phyloP scores from a whole-genome alignment of 164 flowering plant species.

The Stephania cephalantha region DNA sequence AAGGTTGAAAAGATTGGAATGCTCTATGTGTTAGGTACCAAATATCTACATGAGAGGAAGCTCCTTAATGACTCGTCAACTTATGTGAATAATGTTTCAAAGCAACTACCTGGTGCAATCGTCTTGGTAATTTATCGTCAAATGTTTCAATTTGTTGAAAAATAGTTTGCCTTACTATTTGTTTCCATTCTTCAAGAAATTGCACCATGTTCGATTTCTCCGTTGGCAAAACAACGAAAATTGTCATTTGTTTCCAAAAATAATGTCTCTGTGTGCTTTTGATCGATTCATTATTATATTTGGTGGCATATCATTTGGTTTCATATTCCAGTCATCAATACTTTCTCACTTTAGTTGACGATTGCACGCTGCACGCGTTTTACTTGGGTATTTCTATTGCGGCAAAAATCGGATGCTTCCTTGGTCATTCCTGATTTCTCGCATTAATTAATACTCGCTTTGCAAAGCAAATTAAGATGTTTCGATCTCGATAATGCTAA shows the following conservation, averaged over 20 bases:
- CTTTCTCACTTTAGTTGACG: background rate
- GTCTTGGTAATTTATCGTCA: background rate
- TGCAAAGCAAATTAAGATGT: no score
- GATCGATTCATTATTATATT: no score
- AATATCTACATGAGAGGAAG: background rate
- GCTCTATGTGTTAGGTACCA: no score
- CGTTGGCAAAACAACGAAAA: no score
- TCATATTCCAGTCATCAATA: background rate
- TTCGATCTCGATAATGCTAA: no score
- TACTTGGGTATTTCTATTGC: background rate
- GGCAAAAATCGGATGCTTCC: background rate
- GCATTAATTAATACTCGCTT: background rate
- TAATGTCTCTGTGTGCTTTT: no score
- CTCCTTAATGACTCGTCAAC: background rate
- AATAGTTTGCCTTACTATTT: background rate
- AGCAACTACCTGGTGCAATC: background rate
- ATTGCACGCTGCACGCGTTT: background rate
- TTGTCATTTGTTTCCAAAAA: no score
- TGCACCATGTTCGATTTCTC: no score
- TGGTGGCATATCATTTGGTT: no score
- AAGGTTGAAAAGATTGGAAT: no score
- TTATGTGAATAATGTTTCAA: background rate
- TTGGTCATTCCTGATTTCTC: no score
- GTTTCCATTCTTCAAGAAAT: background rate
- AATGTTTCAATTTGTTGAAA: background rate